Base-by-base conservation (phyloP, 192 early-diverging fungal genomes). In the Coemansia sp. region DNA sequence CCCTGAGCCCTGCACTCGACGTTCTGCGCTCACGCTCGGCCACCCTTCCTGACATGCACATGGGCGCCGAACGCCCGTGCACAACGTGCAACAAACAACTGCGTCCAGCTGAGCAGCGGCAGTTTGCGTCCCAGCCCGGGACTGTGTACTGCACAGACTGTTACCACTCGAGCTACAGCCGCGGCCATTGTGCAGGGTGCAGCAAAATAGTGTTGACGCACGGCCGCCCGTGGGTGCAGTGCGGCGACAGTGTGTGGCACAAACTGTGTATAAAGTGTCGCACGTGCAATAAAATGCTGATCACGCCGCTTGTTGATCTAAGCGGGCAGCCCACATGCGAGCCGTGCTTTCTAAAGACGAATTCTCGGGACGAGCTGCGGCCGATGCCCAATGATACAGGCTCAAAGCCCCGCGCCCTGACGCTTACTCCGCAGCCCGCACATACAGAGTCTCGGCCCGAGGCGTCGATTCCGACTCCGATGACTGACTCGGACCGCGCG, bases 191-290 rank as follows among this genome's bases (percentile, higher is more conserved):
- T 58, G 62, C 66, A 6, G 66, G 73, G 3, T 83, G 82, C 69
- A 47, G 57, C 48, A 72, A 75, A 17, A 69, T 83, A 4, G 77
- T 83, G 62, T 68, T 83, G 45, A 79, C 76, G 1, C 70, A 80
- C 37, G 82, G 82, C 17, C 66, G 82, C 8, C 76, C 76, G 11
- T 83, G 82, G 82, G 70, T 79, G 59, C 76, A 79, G 71, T 65
- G 73, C 59, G 73, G 73, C 41, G 76, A 68, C 48, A 56, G 53
- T 2, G 73, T 76, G 11, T 83, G 82, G 82, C 82, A 83, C 57
- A 79, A 83, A 63, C 74, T 83, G 61, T 83, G 82, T 52, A 69
- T 83, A 51, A 70, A 68, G 50, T 83, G 82, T 54, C 39, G 55
- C 21, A n/a, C 59, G 2, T 83, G 82, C 54, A 41, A 35, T 19